A percentile compares a stretch with the other conserved stretches of the same genome.
phyloP scores from a whole-genome alignment of 768 basidiomycete species.

The Leccinellum rugosiceps region DNA sequence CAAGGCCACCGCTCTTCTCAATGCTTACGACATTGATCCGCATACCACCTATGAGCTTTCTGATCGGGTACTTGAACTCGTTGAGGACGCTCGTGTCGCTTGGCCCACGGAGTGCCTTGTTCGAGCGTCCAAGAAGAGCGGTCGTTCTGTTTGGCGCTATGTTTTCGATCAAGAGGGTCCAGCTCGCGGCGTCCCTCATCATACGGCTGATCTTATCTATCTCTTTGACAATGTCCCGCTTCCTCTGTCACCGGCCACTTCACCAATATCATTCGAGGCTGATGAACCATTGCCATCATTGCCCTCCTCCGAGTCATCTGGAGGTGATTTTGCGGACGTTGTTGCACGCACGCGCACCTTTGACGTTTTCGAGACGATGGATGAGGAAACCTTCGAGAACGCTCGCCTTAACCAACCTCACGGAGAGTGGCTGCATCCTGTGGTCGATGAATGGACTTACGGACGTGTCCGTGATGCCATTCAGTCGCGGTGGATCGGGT shows the following conservation, averaged over 20 bases:
- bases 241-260: conserved; percentile 37
- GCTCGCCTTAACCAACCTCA: conserved; percentile 10
- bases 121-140: conserved; percentile 47
- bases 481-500: conserved; percentile 72
- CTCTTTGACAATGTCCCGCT: conserved; percentile 74
- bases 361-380: conserved; percentile 27
- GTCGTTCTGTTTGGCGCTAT: conserved; percentile 71
- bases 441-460: conserved; percentile 68
- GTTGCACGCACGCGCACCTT: conserved; percentile 18
- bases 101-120: conserved; percentile 74
- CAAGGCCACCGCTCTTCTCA: conserved; percentile 58
- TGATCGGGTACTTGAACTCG: conserved; percentile 67
- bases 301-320: conserved; percentile 28
- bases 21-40: conserved; percentile 67
- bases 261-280: conserved; percentile 33
- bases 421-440: conserved; percentile 51
- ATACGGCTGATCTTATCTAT: conserved; percentile 71
- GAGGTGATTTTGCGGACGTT: conserved; percentile 17
- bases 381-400: conserved; percentile 19
- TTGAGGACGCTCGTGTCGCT: conserved; percentile 70
- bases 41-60: conserved; percentile 65
- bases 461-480: conserved; percentile 64
- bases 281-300: conserved; percentile 32
- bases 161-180: conserved; percentile 82
- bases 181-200: conserved; percentile 59